Base-by-base conservation (phyloP, 805 yeast genomes). In the Wickerhamomyces sydowiorum region DNA sequence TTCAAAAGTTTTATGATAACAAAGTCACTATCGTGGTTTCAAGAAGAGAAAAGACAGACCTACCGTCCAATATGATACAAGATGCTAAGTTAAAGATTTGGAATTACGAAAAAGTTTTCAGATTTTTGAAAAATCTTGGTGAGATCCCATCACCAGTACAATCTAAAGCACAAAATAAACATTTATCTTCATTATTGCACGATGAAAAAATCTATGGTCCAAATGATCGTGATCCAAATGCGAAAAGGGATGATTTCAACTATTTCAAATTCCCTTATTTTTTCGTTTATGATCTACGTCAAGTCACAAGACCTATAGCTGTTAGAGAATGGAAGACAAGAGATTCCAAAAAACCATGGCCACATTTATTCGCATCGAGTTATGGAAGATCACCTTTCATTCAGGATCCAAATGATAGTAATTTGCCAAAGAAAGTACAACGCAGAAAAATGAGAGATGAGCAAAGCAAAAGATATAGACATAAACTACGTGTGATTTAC, bases 151-250 rank as follows among this genome's bases (percentile, higher is more conserved):
- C 22, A 25, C 62, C 37, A 44, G 60, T 23, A 48, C 61, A 6
- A 36, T 45, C 27, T 22, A 20, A 19, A 22, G 34, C 20, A 40
- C 42, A 35, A 41, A 21, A 43, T n/a, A 62, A 67, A 27, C 66
- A 69, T 24, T 63, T 82, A 37, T 73, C 82, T 3, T 76, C 82
- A 38, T 69, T 91, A 48, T 72, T 91, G 52, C 80, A 81, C 48
- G 89, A 87, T 56, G 99, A 93, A 57, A 86, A 86, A 54, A 64
- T 86, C 13, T 80, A 78, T 59, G 97, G 96, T 12, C 85, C 96
- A 1, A 75, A 83, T 29, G 97, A 90, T 60, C 76, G 96, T 50
- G 96, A 90, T 59, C 93, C 95, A 12, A 75, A 72, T 47, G 93
- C 95, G 2, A 80, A 75, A 50, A 70, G 96, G 43, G 96, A 86